Evolutionary conservation across 2,329 filamentous ascomycete species (phyloP).

Genomic region (Colletotrichum viniferum): DNA sequence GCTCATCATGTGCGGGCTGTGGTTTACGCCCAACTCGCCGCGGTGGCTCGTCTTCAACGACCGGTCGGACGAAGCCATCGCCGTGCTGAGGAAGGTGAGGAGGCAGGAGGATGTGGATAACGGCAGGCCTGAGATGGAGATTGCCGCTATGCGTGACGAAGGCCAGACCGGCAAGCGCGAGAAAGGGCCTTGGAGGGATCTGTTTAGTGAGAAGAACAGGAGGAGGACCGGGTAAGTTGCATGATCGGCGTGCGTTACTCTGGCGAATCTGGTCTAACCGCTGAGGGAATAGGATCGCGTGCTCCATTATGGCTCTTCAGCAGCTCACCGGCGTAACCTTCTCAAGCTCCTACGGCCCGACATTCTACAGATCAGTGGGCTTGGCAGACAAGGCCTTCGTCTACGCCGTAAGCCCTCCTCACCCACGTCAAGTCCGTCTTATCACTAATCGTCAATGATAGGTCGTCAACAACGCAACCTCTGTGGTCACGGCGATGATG

Average conservation of each 20-base stretch:
- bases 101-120: neutral
- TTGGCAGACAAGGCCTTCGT: neutral
- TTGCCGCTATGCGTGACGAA: neutral
- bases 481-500: constrained; percentile 1
- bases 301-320: neutral
- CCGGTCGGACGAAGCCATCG: neutral
- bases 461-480: constrained; percentile 21
- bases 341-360: neutral
- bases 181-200: neutral
- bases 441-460: neutral
- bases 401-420: neutral
- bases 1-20: neutral
- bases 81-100: neutral
- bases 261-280: fast-evolving
- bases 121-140: neutral
- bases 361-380: neutral
- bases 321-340: neutral
- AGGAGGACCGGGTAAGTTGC: neutral
- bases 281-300: neutral
- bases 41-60: neutral
- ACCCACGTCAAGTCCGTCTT: neutral
- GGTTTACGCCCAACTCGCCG: neutral
- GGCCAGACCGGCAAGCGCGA: neutral
- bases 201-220: neutral
- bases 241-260: neutral